Conservation (phyloP, 2,329 filamentous ascomycete species). For the Botrytis medusae region DNA sequence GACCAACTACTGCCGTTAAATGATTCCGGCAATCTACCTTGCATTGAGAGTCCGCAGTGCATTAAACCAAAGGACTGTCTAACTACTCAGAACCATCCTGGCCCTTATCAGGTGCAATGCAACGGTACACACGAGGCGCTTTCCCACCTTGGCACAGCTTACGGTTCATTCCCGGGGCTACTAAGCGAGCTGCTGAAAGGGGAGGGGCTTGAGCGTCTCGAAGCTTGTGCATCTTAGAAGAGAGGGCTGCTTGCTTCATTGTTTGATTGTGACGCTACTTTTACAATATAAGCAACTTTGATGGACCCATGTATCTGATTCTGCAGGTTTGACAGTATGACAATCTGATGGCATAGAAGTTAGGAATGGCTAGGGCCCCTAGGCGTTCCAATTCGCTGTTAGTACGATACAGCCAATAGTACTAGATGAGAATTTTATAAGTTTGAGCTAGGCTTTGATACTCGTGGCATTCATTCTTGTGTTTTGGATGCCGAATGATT, state of each 20-base stretch:
- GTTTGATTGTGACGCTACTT: not conserved
- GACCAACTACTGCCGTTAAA: not conserved
- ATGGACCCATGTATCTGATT: not conserved
- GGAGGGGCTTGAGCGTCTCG: not conserved
- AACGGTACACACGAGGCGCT: not conserved
- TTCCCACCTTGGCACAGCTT: not conserved
- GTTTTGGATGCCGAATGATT: not conserved
- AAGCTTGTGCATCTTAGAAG: not conserved
- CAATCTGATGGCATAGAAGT: not conserved
- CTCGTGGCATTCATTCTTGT: not conserved
- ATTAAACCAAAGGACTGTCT: not conserved
- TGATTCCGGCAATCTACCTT: not conserved
- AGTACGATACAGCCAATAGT: not conserved
- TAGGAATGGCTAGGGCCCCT: not conserved
- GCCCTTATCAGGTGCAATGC: not conserved
- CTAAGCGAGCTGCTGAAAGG: constrained; percentile 13
- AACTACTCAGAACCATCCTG: no score
- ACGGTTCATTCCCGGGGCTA: not conserved
- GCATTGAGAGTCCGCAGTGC: not conserved
- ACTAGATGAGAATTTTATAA: not conserved
- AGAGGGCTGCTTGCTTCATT: not conserved
- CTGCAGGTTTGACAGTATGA: constrained; percentile 3
- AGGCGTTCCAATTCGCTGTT: not conserved
- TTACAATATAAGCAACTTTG: not conserved
- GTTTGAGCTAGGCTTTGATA: not conserved